These are phyloP conservation scores for Sclerotinia trifoliorum DNA, from an alignment of 2,329 filamentous ascomycete species.

Conservation along the genomic window DNA sequence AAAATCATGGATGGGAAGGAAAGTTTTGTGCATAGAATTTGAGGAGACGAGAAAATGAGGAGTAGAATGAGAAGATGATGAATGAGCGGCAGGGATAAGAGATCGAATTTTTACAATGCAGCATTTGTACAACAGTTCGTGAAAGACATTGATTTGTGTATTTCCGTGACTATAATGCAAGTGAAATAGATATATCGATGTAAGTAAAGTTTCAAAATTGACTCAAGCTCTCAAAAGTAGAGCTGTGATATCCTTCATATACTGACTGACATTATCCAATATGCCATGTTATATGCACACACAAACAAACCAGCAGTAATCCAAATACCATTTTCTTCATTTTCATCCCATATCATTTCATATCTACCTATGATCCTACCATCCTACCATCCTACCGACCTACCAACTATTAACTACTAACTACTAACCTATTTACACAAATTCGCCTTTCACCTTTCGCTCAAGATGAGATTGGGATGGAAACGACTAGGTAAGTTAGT, in stretches of 20 bases:
- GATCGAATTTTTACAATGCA: slow-evolving; percentile 5
- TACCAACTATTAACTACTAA: no score
- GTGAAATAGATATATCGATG: not conserved
- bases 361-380: no score
- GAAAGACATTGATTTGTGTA: not conserved
- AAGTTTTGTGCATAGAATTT: slow-evolving; percentile 20
- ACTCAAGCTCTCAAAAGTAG: no score
- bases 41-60: not conserved
- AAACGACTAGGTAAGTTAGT: no score
- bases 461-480: no score
- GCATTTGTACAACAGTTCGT: slow-evolving; percentile 14
- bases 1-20: not conserved
- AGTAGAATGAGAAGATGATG: not conserved
- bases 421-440: no score
- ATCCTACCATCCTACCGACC: no score
- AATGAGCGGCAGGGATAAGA: slow-evolving; percentile 1
- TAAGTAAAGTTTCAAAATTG: not conserved
- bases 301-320: not conserved
- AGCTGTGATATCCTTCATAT: no score
- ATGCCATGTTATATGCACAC: no score
- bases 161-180: not conserved
- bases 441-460: no score
- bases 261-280: no score
- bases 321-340: not conserved
- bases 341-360: not conserved